phyloP scores from a whole-genome alignment of 768 basidiomycete species.

The Naganishia antarctica region DNA sequence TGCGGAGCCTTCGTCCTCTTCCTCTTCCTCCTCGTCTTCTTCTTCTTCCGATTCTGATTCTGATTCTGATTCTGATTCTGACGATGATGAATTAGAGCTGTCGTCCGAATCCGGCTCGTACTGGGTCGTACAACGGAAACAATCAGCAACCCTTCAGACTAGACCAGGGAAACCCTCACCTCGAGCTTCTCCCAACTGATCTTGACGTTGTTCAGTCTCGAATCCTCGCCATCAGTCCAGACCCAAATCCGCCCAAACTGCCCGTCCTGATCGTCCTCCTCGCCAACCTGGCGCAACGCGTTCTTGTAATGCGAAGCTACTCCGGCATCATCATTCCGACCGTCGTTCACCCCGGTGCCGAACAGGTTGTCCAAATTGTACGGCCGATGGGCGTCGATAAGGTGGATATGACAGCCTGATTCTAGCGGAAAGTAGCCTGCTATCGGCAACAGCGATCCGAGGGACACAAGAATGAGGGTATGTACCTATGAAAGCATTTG shows the following conservation, averaged over 20 bases:
- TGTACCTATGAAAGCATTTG: constrained; percentile 51
- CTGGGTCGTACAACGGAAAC: too few relatives aligned
- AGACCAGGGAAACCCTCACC: constrained; percentile 54
- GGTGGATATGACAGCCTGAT: constrained; percentile 66
- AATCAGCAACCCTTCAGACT: too few relatives aligned
- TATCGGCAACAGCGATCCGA: constrained; percentile 83
- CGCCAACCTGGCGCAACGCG: constrained; percentile 1
- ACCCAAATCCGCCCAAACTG: constrained; percentile 64
- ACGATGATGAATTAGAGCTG: constrained; percentile 51
- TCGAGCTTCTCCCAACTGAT: constrained; percentile 79
- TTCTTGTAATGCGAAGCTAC: neutral
- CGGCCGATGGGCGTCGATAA: constrained; percentile 90
- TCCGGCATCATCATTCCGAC: constrained; percentile 47
- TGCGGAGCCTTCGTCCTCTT: constrained; percentile 35
- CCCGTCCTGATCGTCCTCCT: constrained; percentile 29
- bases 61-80: constrained; percentile 44
- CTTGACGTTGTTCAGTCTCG: constrained; percentile 63
- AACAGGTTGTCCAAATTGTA: constrained; percentile 84
- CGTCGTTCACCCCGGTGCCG: constrained; percentile 47
- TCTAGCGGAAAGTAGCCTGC: constrained; percentile 54
- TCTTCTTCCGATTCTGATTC: constrained; percentile 43
- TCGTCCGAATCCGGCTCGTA: constrained; percentile 70
- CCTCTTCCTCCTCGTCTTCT: constrained; percentile 41
- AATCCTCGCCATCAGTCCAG: constrained; percentile 86
- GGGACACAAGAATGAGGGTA: constrained; percentile 83